A percentile compares a stretch with the other conserved stretches of the same genome.
phyloP scores from a whole-genome alignment of 2,329 filamentous ascomycete genomes.

The Arthrobotrys musiformis region DNA sequence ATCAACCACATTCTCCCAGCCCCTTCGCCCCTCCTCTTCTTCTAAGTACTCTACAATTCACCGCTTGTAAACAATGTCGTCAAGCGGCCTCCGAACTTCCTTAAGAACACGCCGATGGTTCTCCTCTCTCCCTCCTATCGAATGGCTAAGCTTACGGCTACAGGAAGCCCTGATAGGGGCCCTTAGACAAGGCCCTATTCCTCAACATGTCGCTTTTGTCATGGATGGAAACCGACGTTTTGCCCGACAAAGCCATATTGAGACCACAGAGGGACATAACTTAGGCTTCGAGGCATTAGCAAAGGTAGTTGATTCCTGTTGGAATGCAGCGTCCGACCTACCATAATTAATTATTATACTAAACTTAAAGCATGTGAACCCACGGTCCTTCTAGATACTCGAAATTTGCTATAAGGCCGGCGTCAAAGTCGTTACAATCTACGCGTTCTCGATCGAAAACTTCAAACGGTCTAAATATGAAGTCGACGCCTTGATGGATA shows the following conservation, averaged over 20 bases:
- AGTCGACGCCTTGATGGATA: conserved; percentile 95
- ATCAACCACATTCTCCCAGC: background rate
- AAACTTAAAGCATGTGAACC: background rate
- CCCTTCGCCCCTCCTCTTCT: no score
- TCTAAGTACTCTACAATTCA: background rate
- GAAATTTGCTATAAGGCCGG: conserved; percentile 98
- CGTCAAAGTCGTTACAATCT: conserved; percentile 95
- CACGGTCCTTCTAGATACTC: conserved; percentile 78
- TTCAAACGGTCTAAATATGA: conserved; percentile 97
- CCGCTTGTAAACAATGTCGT: conserved; percentile 17
- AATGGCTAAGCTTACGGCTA: conserved; percentile 83
- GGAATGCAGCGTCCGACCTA: conserved; percentile 23
- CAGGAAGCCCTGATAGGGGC: conserved; percentile 88
- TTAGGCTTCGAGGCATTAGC: conserved; percentile 94
- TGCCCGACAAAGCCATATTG: conserved; percentile 87
- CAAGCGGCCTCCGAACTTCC: conserved; percentile 54
- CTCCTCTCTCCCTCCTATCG: conserved; percentile 85
- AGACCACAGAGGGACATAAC: conserved; percentile 96
- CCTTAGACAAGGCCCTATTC: conserved; percentile 87
- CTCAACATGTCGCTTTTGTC: conserved; percentile 96
- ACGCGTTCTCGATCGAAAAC: conserved; percentile 99
- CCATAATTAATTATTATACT: background rate
- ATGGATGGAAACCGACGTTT: conserved; percentile 99
- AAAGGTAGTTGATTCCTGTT: conserved; percentile 68
- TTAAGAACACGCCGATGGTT: conserved; percentile 71